Evolutionary conservation across 257 asterid species (phyloP).

Genomic region (Linaria vulgaris): DNA sequence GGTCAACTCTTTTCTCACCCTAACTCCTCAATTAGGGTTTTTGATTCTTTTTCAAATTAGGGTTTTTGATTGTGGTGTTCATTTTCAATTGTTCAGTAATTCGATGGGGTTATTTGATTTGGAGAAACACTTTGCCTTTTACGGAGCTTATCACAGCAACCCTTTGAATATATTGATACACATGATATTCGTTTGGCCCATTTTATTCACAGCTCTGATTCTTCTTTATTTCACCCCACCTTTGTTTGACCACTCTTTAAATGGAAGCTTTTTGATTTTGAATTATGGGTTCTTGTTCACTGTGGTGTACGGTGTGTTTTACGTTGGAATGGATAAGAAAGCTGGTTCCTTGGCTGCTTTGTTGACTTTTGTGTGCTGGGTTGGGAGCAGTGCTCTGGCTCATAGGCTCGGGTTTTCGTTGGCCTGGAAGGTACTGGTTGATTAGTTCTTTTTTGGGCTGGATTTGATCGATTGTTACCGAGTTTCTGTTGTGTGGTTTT

Average conservation of each 20-base stretch:
- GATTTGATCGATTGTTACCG: too few relatives aligned
- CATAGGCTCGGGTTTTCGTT: constrained; percentile 62
- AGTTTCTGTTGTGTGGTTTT: too few relatives aligned
- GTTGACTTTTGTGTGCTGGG: constrained; percentile 62
- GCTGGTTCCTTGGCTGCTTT: constrained; percentile 94
- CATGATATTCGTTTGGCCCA: constrained; percentile 89
- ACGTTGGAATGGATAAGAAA: constrained; percentile 66
- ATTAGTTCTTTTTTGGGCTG: neutral
- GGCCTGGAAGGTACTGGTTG: constrained; percentile 76
- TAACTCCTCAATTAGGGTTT: too few relatives aligned
- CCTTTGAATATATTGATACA: constrained; percentile 70
- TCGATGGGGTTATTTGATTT: constrained; percentile 76
- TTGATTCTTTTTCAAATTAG: too few relatives aligned
- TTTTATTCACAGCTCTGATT: constrained; percentile 54
- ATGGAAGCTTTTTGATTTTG: constrained; percentile 48
- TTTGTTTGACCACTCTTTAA: constrained; percentile 35
- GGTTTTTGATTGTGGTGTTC: too few relatives aligned
- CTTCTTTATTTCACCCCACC: constrained; percentile 72
- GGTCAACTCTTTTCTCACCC: too few relatives aligned
- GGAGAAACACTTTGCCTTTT: constrained; percentile 84
- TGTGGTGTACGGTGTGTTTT: constrained; percentile 56
- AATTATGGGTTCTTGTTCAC: constrained; percentile 70
- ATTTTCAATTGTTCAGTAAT: too few relatives aligned
- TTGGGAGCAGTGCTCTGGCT: constrained; percentile 65
- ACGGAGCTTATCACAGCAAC: constrained; percentile 95